phyloP scores from a whole-genome alignment of 169 alveolate species.

The Neospora caninum region DNA sequence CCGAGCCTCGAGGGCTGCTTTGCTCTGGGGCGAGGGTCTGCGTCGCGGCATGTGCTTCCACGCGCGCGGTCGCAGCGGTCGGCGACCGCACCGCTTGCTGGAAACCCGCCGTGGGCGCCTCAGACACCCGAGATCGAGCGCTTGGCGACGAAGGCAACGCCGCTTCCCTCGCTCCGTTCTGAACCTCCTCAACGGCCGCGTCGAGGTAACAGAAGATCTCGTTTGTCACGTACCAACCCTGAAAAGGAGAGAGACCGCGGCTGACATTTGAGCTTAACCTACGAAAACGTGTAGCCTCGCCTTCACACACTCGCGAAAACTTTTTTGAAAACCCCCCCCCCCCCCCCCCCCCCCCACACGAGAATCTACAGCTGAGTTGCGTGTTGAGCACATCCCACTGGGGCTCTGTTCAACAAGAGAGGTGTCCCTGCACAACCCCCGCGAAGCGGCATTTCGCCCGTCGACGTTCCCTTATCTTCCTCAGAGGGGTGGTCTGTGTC shows the following conservation, averaged over 20 bases:
- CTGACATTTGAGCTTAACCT: background rate
- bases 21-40: too few species aligned
- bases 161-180: slow-evolving; percentile 37
- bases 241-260: background rate
- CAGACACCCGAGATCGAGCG: background rate
- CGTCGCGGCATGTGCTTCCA: background rate
- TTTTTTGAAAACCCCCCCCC: too few species aligned
- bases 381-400: too few species aligned
- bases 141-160: background rate
- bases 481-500: too few species aligned
- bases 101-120: background rate
- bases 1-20: too few species aligned
- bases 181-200: slow-evolving; percentile 40
- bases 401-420: too few species aligned
- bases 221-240: slow-evolving; percentile 64
- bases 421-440: too few species aligned
- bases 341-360: too few species aligned
- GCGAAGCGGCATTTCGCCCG: too few species aligned
- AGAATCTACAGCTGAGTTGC: too few species aligned
- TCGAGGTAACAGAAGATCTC: slow-evolving; percentile 58
- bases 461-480: background rate
- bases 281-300: too few species aligned
- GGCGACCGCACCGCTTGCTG: background rate
- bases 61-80: background rate
- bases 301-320: too few species aligned